Conservation (phyloP, 441 rosid species). For the Corymbia citriodora region DNA sequence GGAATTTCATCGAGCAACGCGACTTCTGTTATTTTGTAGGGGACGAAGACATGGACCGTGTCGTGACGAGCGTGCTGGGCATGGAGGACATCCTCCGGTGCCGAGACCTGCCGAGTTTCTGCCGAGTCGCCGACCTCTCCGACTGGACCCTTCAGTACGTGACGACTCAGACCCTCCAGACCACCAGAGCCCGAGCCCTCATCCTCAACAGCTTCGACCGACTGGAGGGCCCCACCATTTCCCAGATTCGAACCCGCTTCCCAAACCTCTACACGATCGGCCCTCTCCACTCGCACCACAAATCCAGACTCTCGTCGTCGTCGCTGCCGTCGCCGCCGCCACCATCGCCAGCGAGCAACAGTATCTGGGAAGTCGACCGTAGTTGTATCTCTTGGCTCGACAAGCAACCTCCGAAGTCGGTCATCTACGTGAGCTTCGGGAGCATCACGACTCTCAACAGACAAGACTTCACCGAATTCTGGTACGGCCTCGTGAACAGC, state of each 20-base stretch:
- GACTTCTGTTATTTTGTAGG: constrained; percentile 3
- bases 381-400: background rate
- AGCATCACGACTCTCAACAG: background rate
- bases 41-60: constrained; percentile 36
- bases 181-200: constrained; percentile 14
- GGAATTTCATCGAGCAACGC: background rate
- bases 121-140: constrained; percentile 14
- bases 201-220: constrained; percentile 45
- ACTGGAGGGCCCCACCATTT: constrained; percentile 24
- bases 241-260: constrained; percentile 22
- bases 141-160: background rate
- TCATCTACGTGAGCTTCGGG: background rate
- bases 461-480: background rate
- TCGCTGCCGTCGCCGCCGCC: background rate
- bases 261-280: constrained; percentile 40
- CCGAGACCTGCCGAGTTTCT: constrained; percentile 46
- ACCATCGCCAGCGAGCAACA: background rate
- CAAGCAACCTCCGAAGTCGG: background rate
- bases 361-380: background rate
- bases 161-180: background rate
- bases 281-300: constrained; percentile 38
- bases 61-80: constrained; percentile 32
- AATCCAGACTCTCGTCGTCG: constrained; percentile 4
- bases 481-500: background rate
- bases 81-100: constrained; percentile 33